Evolutionary conservation across 352 stramenopile genomes (phyloP).

Genomic region (Phytophthora ohioensis): DNA sequence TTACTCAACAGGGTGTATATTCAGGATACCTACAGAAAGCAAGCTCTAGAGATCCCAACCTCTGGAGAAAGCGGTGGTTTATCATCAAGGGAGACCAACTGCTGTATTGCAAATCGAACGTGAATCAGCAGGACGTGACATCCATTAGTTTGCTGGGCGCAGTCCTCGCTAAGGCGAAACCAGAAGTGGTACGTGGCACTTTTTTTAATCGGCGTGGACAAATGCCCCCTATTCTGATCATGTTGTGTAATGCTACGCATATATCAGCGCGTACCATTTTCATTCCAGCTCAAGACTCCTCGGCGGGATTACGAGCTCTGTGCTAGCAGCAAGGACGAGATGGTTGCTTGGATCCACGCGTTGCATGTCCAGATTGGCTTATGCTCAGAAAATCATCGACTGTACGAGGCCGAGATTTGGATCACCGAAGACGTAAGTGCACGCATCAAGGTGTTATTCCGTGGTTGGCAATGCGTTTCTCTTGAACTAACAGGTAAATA

Average conservation of each 20-base stretch:
- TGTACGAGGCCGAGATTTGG: slow-evolving; percentile 86
- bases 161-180: slow-evolving; percentile 76
- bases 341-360: slow-evolving; percentile 84
- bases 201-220: background rate
- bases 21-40: slow-evolving; percentile 86
- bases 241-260: background rate
- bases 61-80: slow-evolving; percentile 90
- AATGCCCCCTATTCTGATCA: slow-evolving; percentile 5
- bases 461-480: background rate
- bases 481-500: background rate
- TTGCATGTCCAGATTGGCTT: slow-evolving; percentile 85
- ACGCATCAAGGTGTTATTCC: background rate
- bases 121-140: slow-evolving; percentile 85
- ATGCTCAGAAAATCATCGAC: slow-evolving; percentile 78
- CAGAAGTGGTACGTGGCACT: slow-evolving; percentile 66
- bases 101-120: slow-evolving; percentile 86
- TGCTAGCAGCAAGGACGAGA: slow-evolving; percentile 80
- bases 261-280: slow-evolving; percentile 68
- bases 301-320: slow-evolving; percentile 82
- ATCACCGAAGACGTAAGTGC: slow-evolving; percentile 85
- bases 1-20: slow-evolving; percentile 58
- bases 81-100: slow-evolving; percentile 89
- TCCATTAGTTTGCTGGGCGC: slow-evolving; percentile 81
- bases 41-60: slow-evolving; percentile 77
- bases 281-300: slow-evolving; percentile 83